Conservation (phyloP, 257 asterid species). For the Hygrophila difformis region DNA sequence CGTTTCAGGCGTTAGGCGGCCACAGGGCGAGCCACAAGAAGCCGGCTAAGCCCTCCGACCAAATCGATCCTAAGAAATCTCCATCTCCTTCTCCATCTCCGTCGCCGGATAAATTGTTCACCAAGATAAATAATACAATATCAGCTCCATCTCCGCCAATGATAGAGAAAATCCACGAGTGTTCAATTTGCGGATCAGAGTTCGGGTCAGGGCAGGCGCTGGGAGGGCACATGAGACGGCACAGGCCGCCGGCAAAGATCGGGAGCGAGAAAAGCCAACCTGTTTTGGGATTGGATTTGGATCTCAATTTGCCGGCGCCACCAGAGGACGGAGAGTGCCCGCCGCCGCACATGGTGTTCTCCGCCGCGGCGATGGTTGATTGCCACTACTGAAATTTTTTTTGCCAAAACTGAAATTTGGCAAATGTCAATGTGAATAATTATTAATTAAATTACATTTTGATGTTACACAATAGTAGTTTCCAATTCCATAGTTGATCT, state of each 20-base stretch:
- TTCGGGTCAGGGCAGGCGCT: constrained; percentile 79
- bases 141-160: constrained; percentile 10
- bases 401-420: too few species aligned
- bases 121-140: constrained; percentile 7
- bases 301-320: constrained; percentile 79
- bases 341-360: constrained; percentile 26
- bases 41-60: constrained; percentile 30
- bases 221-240: constrained; percentile 91
- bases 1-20: constrained; percentile 88
- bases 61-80: constrained; percentile 22
- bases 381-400: constrained; percentile 64
- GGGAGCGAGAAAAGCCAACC: constrained; percentile 26
- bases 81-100: constrained; percentile 11
- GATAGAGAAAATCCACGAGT: constrained; percentile 54
- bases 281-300: constrained; percentile 43
- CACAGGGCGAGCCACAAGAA: constrained; percentile 84
- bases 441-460: too few species aligned
- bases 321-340: constrained; percentile 30
- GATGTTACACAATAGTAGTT: too few species aligned
- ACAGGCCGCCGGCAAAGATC: constrained; percentile 30
- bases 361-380: constrained; percentile 61
- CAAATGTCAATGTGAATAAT: too few species aligned
- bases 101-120: constrained; percentile 1
- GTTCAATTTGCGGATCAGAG: constrained; percentile 72
- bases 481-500: too few species aligned